A percentile compares a stretch with the other conserved stretches of the same genome.
phyloP scores from a whole-genome alignment of 768 basidiomycete genomes.

The Exsudoporus frostii region DNA sequence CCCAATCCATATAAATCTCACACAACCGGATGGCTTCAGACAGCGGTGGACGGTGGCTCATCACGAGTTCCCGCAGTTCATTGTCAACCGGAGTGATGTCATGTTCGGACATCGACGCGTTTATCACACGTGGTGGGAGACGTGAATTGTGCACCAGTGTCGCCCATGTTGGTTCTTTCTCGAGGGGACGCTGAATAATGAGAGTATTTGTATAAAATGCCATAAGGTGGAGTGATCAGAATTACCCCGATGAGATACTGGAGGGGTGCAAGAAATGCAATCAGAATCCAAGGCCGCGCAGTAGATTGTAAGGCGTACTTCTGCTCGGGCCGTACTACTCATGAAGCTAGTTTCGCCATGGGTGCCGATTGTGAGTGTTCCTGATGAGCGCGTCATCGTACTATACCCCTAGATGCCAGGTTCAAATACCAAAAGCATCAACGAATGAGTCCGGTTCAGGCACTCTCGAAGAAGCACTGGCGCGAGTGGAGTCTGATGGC shows the following conservation, averaged over 20 bases:
- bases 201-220: background rate
- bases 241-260: slow-evolving; percentile 60
- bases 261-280: background rate
- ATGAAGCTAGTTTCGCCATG: slow-evolving; percentile 55
- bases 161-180: slow-evolving; percentile 10
- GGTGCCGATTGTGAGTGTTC: slow-evolving; percentile 56
- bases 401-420: too few species aligned
- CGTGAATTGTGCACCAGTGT: slow-evolving; percentile 29
- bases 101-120: slow-evolving; percentile 35
- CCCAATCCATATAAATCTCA: slow-evolving; percentile 64
- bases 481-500: slow-evolving; percentile 8
- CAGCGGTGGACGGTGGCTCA: slow-evolving; percentile 49
- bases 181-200: slow-evolving; percentile 25
- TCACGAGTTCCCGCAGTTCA: slow-evolving; percentile 43
- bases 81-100: slow-evolving; percentile 29
- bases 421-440: slow-evolving; percentile 46
- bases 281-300: background rate
- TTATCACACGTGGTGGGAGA: slow-evolving; percentile 40
- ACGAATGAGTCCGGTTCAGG: slow-evolving; percentile 43
- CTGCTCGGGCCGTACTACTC: slow-evolving; percentile 64
- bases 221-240: background rate
- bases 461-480: slow-evolving; percentile 10
- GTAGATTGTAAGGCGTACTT: slow-evolving; percentile 41
- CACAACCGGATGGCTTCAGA: slow-evolving; percentile 59
- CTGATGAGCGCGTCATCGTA: slow-evolving; percentile 28